Conservation (phyloP, 176 grass and related monocot genomes). For the Saccharum spontaneum region DNA sequence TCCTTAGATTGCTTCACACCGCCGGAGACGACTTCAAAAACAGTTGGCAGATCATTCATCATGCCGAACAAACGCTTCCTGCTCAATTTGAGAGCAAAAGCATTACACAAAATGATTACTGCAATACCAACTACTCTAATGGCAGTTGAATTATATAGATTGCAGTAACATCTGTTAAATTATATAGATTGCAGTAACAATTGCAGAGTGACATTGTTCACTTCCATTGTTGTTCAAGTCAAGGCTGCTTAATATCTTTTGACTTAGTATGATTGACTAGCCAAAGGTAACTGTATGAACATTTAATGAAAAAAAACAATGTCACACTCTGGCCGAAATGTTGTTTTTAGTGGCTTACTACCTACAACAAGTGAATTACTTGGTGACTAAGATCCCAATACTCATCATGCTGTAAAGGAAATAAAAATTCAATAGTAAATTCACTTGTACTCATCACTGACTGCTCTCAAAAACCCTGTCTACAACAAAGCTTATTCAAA, state of each 20-base stretch:
- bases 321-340: neutral
- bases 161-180: neutral
- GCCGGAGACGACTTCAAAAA: slow-evolving; percentile 74
- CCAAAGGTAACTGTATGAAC: neutral
- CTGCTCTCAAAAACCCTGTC: neutral
- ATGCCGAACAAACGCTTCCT: slow-evolving; percentile 94
- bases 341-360: neutral
- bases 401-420: neutral
- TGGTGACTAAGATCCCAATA: neutral
- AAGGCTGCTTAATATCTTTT: neutral
- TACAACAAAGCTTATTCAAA: slow-evolving; percentile 15
- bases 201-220: neutral
- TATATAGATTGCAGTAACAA: neutral
- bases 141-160: neutral
- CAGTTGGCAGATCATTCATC: slow-evolving; percentile 91
- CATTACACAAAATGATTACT: neutral
- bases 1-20: slow-evolving; percentile 64
- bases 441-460: neutral
- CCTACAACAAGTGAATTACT: neutral
- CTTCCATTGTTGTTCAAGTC: neutral
- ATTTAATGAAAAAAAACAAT: neutral
- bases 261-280: neutral
- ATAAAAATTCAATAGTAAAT: neutral
- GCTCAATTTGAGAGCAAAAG: slow-evolving; percentile 28
- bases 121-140: neutral